A percentile compares a stretch with the other conserved stretches of the same genome.
phyloP scores from a whole-genome alignment of 192 early-diverging fungal genomes.

The Jimgerdemannia lactiflua region DNA sequence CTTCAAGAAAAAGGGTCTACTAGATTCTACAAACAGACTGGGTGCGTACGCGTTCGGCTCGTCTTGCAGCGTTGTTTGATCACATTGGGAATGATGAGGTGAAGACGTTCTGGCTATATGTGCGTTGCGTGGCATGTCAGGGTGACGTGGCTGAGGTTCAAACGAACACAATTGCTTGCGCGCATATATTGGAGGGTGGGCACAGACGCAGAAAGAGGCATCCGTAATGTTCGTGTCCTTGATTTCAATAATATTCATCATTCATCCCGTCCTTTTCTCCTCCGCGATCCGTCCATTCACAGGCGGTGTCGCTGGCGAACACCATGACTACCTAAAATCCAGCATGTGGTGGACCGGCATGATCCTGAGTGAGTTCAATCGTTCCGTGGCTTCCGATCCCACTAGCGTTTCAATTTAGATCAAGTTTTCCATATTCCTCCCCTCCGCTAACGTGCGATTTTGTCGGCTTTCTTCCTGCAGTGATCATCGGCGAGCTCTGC shows the following conservation, averaged over 20 bases:
- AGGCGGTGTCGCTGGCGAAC: slow-evolving; percentile 48
- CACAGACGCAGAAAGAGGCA: no score
- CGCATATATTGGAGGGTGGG: no score
- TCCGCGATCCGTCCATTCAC: neutral
- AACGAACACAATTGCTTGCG: neutral
- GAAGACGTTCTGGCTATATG: no score
- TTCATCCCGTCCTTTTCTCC: neutral
- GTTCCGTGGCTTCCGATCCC: neutral
- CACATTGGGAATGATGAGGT: neutral
- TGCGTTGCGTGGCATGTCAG: no score
- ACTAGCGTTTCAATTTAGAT: neutral
- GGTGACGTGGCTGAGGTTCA: no score
- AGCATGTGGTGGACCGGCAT: slow-evolving; percentile 58
- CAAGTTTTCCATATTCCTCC: neutral
- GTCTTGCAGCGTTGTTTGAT: neutral
- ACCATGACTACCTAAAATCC: slow-evolving; percentile 50
- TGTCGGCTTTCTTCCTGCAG: slow-evolving; percentile 37
- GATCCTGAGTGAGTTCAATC: slow-evolving; percentile 43
- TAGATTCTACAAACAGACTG: slow-evolving; percentile 66
- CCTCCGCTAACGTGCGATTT: neutral
- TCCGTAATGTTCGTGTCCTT: no score
- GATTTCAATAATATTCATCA: neutral
- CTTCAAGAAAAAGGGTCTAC: slow-evolving; percentile 92
- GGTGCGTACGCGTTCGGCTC: slow-evolving; percentile 11
- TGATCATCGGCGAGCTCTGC: slow-evolving; percentile 91